Evolutionary conservation across 1,284 basidiomycete species (phyloP).

Genomic region (Apiotrichum gamsii): DNA sequence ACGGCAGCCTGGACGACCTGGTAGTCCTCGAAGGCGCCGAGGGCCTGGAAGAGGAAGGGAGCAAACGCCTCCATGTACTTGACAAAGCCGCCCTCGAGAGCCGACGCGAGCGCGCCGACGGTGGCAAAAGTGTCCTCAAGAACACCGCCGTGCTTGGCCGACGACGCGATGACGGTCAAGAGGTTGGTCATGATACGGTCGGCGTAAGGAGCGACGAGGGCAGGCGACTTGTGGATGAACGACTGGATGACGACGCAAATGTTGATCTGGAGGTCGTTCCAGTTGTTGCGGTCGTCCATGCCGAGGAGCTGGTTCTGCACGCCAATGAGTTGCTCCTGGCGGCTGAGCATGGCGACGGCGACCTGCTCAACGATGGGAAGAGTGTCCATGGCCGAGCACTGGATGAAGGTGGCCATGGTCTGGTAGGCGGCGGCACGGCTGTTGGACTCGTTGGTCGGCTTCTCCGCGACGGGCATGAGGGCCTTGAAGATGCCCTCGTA

Average conservation of each 20-base stretch:
- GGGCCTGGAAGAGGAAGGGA: constrained; percentile 81
- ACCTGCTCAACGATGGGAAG: constrained; percentile 78
- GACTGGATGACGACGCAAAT: constrained; percentile 84
- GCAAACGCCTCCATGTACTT: constrained; percentile 88
- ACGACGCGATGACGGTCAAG: constrained; percentile 75
- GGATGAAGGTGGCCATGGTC: constrained; percentile 80
- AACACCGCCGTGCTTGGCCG: constrained; percentile 89
- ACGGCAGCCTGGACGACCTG: constrained; percentile 93
- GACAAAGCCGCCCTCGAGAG: constrained; percentile 75
- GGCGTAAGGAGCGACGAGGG: constrained; percentile 78
- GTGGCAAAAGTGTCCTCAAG: constrained; percentile 95
- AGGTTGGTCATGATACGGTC: constrained; percentile 94
- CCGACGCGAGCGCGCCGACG: constrained; percentile 74
- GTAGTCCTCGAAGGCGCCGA: constrained; percentile 89
- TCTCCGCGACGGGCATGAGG: constrained; percentile 76
- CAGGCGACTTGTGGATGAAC: constrained; percentile 74
- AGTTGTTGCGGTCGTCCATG: constrained; percentile 94
- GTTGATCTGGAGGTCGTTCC: constrained; percentile 97
- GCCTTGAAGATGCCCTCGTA: constrained; percentile 81
- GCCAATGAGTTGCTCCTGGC: constrained; percentile 80
- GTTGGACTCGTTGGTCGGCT: constrained; percentile 77
- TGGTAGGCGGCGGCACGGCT: constrained; percentile 95
- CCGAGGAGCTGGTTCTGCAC: constrained; percentile 93
- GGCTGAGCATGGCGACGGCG: constrained; percentile 68
- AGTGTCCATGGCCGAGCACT: constrained; percentile 73